Conservation (phyloP, 805 yeast genomes). For the Yarrowia sp. region DNA sequence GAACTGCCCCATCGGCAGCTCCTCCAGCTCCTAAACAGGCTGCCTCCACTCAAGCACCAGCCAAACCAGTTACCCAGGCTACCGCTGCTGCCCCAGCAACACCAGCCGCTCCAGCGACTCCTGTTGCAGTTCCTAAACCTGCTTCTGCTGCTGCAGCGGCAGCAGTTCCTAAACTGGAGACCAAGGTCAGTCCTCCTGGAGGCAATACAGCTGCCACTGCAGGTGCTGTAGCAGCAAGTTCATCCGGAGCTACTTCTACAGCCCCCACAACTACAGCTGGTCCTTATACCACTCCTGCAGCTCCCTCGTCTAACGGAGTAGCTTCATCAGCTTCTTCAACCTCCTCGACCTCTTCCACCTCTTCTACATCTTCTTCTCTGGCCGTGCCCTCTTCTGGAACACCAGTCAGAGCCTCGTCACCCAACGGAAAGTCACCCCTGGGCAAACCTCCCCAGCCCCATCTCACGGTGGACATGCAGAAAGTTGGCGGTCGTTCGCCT, state of each 20-base stretch:
- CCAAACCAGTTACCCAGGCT: background rate
- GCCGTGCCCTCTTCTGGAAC: background rate
- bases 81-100: background rate
- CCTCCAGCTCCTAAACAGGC: background rate
- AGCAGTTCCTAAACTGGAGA: no score
- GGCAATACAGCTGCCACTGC: background rate
- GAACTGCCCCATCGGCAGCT: background rate
- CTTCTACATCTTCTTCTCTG: conserved; percentile 1
- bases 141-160: background rate
- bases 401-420: conserved; percentile 11
- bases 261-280: background rate
- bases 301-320: no score
- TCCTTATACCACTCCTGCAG: no score
- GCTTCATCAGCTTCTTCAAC: background rate
- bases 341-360: background rate
- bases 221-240: background rate
- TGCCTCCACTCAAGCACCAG: background rate
- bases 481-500: conserved; percentile 9
- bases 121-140: conserved; percentile 1
- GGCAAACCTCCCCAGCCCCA: conserved; percentile 2
- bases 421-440: conserved; percentile 14
- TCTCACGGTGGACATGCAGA: conserved; percentile 21
- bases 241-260: background rate
- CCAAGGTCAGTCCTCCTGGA: no score
- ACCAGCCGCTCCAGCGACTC: background rate